Evolutionary conservation across 495 filamentous ascomycete species (phyloP).

Genomic region (Tuber melanosporum): DNA sequence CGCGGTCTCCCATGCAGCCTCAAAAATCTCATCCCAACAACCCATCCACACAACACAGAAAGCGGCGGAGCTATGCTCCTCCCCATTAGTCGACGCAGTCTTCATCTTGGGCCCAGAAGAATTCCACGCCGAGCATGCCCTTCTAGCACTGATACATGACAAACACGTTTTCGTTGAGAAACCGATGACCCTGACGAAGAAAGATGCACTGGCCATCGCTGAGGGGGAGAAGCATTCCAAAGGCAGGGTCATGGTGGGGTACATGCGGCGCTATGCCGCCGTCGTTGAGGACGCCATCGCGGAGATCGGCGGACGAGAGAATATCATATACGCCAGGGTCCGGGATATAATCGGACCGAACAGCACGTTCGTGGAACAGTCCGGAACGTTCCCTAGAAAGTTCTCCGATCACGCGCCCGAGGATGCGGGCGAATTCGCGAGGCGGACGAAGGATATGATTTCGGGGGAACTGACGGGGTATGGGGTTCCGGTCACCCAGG

Average conservation of each 20-base stretch:
- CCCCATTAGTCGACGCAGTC: conserved; percentile 48
- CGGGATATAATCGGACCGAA: conserved; percentile 53
- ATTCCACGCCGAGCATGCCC: conserved; percentile 49
- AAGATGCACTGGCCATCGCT: conserved; percentile 46
- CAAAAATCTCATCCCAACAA: conserved; percentile 5
- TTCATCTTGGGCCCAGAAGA: conserved; percentile 51
- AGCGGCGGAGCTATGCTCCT: conserved; percentile 28
- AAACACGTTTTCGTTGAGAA: conserved; percentile 56
- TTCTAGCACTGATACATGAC: conserved; percentile 48
- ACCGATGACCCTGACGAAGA: conserved; percentile 48
- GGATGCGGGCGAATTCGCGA: conserved; percentile 33
- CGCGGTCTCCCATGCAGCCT: conserved; percentile 40
- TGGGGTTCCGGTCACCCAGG: not conserved
- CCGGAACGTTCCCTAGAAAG: conserved; percentile 47
- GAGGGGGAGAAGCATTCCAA: conserved; percentile 38
- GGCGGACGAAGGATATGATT: conserved; percentile 11
- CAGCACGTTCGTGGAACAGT: conserved; percentile 47
- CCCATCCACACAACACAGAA: not conserved
- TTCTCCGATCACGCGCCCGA: conserved; percentile 40
- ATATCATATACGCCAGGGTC: conserved; percentile 51
- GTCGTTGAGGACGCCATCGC: conserved; percentile 48
- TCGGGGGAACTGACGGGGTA: not conserved
- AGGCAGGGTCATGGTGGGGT: conserved; percentile 51
- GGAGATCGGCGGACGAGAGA: conserved; percentile 45
- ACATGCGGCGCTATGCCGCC: conserved; percentile 52